Base-by-base conservation (phyloP, 306 rosid species). In the Quercus glauca region DNA sequence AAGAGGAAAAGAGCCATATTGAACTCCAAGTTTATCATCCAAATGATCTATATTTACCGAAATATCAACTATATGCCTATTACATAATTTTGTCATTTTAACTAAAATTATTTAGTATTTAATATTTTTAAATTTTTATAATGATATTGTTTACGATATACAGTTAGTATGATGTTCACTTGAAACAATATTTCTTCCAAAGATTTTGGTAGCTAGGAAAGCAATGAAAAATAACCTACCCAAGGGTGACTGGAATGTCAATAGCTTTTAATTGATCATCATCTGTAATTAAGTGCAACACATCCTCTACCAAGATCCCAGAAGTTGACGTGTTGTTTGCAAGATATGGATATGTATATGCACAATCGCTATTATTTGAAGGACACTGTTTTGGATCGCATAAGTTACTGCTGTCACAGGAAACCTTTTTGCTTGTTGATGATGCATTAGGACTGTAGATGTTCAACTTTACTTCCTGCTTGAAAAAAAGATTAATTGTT, bases 281-380 rank as follows among this genome's bases (percentile, higher is more conserved):
- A 55, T 93, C 94, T 28, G 97, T 80, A 51, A 74, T 78, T 31
- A 96, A 83, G 84, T 90, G 96, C 86, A 96, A 75, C 17, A 91
- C 89, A 82, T 96, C 99, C 76, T 91, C 91, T 35, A 96, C 96
- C 83, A 91, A 78, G 80, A 84, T 29, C 23, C 98, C 98, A 63
- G 92, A 25, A 49, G 98, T 85, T 15, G 98, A 90, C 68, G 98
- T 93, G 53, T 79, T 78, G 21, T 61, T 84, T 0, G 99, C 83
- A 71, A 89, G 86, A 83, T 96, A 93, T 4, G 14, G 20, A 51
- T 90, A 78, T 51, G 69, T 76, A 72, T 96, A 96, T 12, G 72
- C 91, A 82, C 99, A 96, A 26, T 8, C 41, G 70, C 82, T 61
- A 75, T 26, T 75, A 25, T 84, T 69, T 49, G 94, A 88, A 85